Evolutionary conservation across 164 flowering plant genomes (phyloP).

Genomic region (Pachysandra terminalis): DNA sequence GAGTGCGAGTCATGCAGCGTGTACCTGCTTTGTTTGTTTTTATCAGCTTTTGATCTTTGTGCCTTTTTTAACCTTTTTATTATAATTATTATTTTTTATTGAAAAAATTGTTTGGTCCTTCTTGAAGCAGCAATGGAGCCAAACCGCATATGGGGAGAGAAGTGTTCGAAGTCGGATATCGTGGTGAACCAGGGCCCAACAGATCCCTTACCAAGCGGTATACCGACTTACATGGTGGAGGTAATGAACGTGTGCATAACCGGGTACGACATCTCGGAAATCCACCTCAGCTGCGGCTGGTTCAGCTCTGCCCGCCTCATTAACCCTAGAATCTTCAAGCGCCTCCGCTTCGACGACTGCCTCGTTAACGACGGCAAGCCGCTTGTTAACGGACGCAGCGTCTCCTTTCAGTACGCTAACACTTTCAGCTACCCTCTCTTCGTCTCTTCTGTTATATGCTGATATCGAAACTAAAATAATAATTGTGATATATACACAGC

Average conservation of each 20-base stretch:
- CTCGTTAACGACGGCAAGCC: constrained; percentile 65
- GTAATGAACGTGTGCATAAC: constrained; percentile 54
- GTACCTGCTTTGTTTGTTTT: not conserved
- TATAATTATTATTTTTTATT: not conserved
- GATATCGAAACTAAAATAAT: not conserved
- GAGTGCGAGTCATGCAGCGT: not conserved
- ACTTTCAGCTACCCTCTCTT: constrained; percentile 59
- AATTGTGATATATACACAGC: not conserved
- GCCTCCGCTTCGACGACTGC: constrained; percentile 64
- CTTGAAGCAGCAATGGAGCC: constrained; percentile 23
- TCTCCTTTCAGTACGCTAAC: constrained; percentile 73
- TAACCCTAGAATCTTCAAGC: constrained; percentile 63
- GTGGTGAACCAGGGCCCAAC: constrained; percentile 57
- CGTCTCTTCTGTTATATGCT: constrained; percentile 51
- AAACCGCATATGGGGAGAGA: constrained; percentile 47
- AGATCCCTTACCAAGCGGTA: constrained; percentile 55
- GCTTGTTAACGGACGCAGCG: constrained; percentile 36
- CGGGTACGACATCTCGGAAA: constrained; percentile 61
- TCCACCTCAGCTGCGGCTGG: constrained; percentile 83
- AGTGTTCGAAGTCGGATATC: constrained; percentile 48
- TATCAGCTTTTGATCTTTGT: not conserved
- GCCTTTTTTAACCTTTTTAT: not conserved
- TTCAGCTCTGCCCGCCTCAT: constrained; percentile 72
- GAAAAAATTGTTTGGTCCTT: not conserved
- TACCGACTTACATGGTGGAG: constrained; percentile 76